Evolutionary conservation across 495 filamentous ascomycete genomes (phyloP).

Genomic region (Podospora pseudocomata): DNA sequence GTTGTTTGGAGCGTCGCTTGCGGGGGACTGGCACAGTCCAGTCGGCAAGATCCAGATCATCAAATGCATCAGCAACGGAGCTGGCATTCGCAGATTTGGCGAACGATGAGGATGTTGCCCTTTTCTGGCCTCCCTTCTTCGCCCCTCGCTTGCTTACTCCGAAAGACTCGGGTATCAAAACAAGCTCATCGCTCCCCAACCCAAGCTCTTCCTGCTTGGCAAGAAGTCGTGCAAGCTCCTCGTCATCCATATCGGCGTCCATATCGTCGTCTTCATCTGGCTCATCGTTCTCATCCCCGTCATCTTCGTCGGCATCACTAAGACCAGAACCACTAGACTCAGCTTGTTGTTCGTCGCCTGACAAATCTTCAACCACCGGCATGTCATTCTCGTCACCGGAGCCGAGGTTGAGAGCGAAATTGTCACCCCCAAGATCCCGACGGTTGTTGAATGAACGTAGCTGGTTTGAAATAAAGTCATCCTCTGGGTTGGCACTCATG

Average conservation of each 20-base stretch:
- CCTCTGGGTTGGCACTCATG: slow-evolving; percentile 46
- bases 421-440: slow-evolving; percentile 49
- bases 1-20: slow-evolving; percentile 50
- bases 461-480: slow-evolving; percentile 27
- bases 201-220: slow-evolving; percentile 66
- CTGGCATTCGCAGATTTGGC: slow-evolving; percentile 51
- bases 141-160: not conserved
- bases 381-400: slow-evolving; percentile 15
- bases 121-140: slow-evolving; percentile 1
- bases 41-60: slow-evolving; percentile 80
- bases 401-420: slow-evolving; percentile 26
- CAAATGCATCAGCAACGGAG: slow-evolving; percentile 68
- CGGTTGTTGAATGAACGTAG: slow-evolving; percentile 30
- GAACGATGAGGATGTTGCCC: slow-evolving; percentile 1
- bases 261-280: slow-evolving; percentile 32
- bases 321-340: slow-evolving; percentile 16
- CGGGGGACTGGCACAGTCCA: slow-evolving; percentile 60
- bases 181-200: slow-evolving; percentile 53
- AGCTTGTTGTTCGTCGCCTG: slow-evolving; percentile 27
- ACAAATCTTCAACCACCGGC: slow-evolving; percentile 4
- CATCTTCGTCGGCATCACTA: slow-evolving; percentile 32
- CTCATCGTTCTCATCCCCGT: slow-evolving; percentile 35
- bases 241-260: slow-evolving; percentile 48
- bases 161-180: slow-evolving; percentile 37
- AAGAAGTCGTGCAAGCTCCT: slow-evolving; percentile 56